Conservation (phyloP, 2,329 filamentous ascomycete species). For the Biscogniauxia mediterranea region DNA sequence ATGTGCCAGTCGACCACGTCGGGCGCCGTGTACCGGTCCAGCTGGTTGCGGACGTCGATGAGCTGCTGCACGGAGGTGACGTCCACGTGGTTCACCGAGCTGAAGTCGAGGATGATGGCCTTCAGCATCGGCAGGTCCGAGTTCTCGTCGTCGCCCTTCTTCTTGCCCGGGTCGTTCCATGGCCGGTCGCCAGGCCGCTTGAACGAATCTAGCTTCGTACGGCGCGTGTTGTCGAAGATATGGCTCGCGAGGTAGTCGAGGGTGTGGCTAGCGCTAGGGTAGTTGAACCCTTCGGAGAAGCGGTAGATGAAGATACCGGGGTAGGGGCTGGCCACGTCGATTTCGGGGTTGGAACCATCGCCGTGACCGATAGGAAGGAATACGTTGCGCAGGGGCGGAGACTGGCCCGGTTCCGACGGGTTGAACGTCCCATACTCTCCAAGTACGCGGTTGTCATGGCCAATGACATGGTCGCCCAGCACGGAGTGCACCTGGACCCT, state of each 20-base stretch:
- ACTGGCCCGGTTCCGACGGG: conserved; percentile 33
- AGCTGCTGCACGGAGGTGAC: conserved; percentile 89
- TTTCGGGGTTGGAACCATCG: conserved; percentile 87
- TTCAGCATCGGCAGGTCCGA: conserved; percentile 66
- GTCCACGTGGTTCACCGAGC: conserved; percentile 89
- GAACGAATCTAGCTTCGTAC: conserved; percentile 70
- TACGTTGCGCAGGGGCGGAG: conserved; percentile 60
- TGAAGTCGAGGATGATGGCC: conserved; percentile 92
- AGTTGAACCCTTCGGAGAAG: conserved; percentile 93
- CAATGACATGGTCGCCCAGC: conserved; percentile 69
- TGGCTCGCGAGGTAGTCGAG: conserved; percentile 73
- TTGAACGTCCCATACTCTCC: conserved; percentile 58
- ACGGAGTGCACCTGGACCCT: conserved; percentile 82
- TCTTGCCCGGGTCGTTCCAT: conserved; percentile 91
- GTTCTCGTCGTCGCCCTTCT: conserved; percentile 43
- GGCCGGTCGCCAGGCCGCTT: conserved; percentile 72
- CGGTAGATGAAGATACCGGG: conserved; percentile 95
- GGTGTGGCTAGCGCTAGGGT: conserved; percentile 88
- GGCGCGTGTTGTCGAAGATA: conserved; percentile 69
- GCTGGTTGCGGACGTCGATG: conserved; percentile 91
- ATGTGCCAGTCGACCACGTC: conserved; percentile 92
- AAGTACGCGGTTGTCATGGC: conserved; percentile 52
- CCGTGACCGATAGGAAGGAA: conserved; percentile 83
- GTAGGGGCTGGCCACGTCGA: conserved; percentile 77
- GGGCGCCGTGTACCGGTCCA: conserved; percentile 80